Percentiles rank a stretch among this genome's conserved stretches.
These are phyloP conservation scores for Suhomyces bokatorum DNA, from an alignment of 1,139 yeast species.

Conservation along the genomic window DNA sequence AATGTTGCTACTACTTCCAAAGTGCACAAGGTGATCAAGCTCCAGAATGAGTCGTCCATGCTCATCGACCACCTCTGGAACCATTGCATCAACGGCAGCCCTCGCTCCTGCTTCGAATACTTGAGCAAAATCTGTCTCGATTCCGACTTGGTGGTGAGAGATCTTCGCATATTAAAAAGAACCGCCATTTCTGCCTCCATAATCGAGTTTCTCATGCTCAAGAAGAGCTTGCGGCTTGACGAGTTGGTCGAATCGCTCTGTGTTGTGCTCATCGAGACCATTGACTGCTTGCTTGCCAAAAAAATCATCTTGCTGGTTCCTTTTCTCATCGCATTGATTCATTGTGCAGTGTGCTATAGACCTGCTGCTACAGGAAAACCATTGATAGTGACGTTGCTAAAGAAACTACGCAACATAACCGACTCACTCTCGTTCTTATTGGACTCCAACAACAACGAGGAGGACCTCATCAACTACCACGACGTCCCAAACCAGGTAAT, in stretches of 20 bases:
- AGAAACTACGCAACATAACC: conserved; percentile 22
- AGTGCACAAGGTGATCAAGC: conserved; percentile 20
- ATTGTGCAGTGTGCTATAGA: conserved; percentile 54
- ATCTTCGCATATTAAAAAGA: conserved; percentile 30
- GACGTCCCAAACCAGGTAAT: conserved; percentile 42
- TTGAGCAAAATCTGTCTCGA: conserved; percentile 49
- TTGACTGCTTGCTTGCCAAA: conserved; percentile 26
- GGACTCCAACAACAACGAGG: conserved; percentile 31
- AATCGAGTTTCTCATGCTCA: conserved; percentile 39
- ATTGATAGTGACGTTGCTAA: conserved; percentile 26
- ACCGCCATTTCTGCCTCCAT: conserved; percentile 36
- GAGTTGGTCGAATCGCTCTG: conserved; percentile 42
- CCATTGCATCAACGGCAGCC: conserved; percentile 50
- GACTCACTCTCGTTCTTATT: conserved; percentile 25
- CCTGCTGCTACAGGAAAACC: conserved; percentile 52
- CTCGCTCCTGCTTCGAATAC: conserved; percentile 48
- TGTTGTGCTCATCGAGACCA: conserved; percentile 37
- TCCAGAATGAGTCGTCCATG: conserved; percentile 36
- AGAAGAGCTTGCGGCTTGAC: conserved; percentile 48
- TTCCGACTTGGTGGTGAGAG: conserved; percentile 29
- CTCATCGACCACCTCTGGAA: conserved; percentile 41
- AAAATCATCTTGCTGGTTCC: conserved; percentile 47
- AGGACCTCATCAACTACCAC: conserved; percentile 36
- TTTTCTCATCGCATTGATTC: conserved; percentile 53
- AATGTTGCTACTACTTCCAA: not conserved